Percentiles rank a stretch among this genome's conserved stretches.
Conservation (phyloP, 306 rosid genomes). For the Vachellia collinsii region DNA sequence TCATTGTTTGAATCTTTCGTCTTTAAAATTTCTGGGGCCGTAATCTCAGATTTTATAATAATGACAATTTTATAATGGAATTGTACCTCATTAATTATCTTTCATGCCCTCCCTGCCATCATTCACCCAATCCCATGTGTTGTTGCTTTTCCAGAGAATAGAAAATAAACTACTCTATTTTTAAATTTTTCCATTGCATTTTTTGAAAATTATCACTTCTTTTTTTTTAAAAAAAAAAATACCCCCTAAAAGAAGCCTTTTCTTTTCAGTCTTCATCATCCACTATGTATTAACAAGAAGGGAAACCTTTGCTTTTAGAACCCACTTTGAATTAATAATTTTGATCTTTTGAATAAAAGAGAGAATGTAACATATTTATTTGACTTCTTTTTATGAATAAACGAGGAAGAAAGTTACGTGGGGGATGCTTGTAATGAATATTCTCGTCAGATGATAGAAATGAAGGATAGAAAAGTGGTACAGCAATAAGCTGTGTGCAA, state of each 20-base stretch:
- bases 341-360: no score
- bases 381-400: not conserved
- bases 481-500: not conserved
- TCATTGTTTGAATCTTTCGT: not conserved
- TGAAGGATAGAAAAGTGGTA: not conserved
- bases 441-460: not conserved
- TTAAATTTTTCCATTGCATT: not conserved
- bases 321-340: no score
- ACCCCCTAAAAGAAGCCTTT: not conserved
- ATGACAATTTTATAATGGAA: constrained; percentile 13
- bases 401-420: not conserved
- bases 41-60: constrained; percentile 13
- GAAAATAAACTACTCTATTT: not conserved
- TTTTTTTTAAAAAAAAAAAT: not conserved
- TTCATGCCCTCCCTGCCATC: not conserved
- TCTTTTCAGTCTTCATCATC: not conserved
- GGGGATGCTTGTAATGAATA: not conserved
- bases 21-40: constrained; percentile 13
- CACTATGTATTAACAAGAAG: not conserved
- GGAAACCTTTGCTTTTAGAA: no score
- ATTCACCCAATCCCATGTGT: not conserved
- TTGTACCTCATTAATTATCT: constrained; percentile 15
- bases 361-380: not conserved
- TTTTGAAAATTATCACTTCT: not conserved
- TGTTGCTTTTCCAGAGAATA: not conserved